These are phyloP conservation scores for Turritis glabra DNA, from an alignment of 345 rosid genomes.

Conservation along the genomic window DNA sequence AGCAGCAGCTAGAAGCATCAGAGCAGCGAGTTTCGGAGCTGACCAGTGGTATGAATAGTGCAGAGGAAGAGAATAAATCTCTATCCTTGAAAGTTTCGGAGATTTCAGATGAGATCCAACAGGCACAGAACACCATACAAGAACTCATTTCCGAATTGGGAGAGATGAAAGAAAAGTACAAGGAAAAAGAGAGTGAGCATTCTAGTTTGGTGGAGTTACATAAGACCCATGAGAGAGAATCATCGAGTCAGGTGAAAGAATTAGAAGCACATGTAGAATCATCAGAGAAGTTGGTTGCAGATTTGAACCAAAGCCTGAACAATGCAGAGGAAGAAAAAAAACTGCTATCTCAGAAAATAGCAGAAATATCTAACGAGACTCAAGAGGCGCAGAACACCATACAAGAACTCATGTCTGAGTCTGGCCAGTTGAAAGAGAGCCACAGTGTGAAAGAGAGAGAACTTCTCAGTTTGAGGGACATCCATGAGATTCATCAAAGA, in stretches of 20 bases:
- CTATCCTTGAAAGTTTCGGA: conserved; percentile 52
- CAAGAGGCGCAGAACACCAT: conserved; percentile 47
- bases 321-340: conserved; percentile 55
- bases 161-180: conserved; percentile 45
- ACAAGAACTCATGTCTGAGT: conserved; percentile 48
- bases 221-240: conserved; percentile 49
- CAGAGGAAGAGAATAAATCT: conserved; percentile 58
- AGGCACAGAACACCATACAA: conserved; percentile 45
- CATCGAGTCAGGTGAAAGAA: conserved; percentile 43
- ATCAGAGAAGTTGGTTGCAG: conserved; percentile 47
- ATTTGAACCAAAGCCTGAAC: conserved; percentile 46
- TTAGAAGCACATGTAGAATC: conserved; percentile 45
- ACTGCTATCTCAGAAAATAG: conserved; percentile 48
- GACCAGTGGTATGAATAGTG: conserved; percentile 40
- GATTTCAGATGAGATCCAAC: conserved; percentile 53
- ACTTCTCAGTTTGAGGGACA: conserved; percentile 47
- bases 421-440: conserved; percentile 49
- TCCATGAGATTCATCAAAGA: conserved; percentile 54
- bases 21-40: conserved; percentile 54
- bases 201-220: conserved; percentile 52
- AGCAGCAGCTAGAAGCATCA: conserved; percentile 58
- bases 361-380: conserved; percentile 52
- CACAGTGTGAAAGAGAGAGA: conserved; percentile 58
- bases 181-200: conserved; percentile 59
- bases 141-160: conserved; percentile 47